Percentiles rank a stretch among this genome's conserved stretches.
These are phyloP conservation scores for Candida sp. DNA, from an alignment of 1,139 yeast species.

Conservation along the genomic window DNA sequence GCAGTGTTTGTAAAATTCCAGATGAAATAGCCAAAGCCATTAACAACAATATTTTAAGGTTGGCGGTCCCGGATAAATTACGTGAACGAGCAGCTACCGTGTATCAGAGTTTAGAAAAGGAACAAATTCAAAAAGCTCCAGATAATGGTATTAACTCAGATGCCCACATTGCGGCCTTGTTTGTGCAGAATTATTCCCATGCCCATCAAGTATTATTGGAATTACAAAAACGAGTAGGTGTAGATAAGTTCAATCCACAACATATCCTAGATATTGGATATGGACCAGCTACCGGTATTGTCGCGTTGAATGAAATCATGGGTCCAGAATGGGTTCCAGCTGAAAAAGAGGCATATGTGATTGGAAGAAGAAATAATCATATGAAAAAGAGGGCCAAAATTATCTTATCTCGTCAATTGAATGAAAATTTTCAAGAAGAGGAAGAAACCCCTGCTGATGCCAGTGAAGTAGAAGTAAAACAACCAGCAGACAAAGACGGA, in stretches of 20 bases:
- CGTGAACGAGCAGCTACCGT: slow-evolving; percentile 53
- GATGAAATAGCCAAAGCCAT: slow-evolving; percentile 51
- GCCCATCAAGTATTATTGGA: slow-evolving; percentile 66
- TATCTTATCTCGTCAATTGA: slow-evolving; percentile 64
- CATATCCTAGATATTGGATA: slow-evolving; percentile 76
- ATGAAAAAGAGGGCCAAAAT: slow-evolving; percentile 83
- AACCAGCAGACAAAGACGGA: neutral
- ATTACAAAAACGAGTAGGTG: slow-evolving; percentile 50
- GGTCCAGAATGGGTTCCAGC: slow-evolving; percentile 60
- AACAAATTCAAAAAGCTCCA: slow-evolving; percentile 52
- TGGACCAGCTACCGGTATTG: slow-evolving; percentile 93
- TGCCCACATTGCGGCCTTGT: slow-evolving; percentile 79
- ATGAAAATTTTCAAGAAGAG: slow-evolving; percentile 33
- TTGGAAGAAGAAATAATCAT: slow-evolving; percentile 56
- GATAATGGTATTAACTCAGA: slow-evolving; percentile 65
- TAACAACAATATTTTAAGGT: slow-evolving; percentile 54
- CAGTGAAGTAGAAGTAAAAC: slow-evolving; percentile 3
- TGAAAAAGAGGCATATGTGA: slow-evolving; percentile 67
- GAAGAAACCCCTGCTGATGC: slow-evolving; percentile 9
- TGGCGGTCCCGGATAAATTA: slow-evolving; percentile 52
- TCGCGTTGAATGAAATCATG: slow-evolving; percentile 82
- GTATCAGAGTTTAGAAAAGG: slow-evolving; percentile 46
- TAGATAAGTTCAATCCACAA: slow-evolving; percentile 54
- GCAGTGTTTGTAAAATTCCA: slow-evolving; percentile 47
- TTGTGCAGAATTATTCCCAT: slow-evolving; percentile 81